Percentiles rank a stretch among this genome's conserved stretches.
These are phyloP conservation scores for Musa troglodytarum DNA, from an alignment of 176 grass and related monocot species.

Conservation along the genomic window DNA sequence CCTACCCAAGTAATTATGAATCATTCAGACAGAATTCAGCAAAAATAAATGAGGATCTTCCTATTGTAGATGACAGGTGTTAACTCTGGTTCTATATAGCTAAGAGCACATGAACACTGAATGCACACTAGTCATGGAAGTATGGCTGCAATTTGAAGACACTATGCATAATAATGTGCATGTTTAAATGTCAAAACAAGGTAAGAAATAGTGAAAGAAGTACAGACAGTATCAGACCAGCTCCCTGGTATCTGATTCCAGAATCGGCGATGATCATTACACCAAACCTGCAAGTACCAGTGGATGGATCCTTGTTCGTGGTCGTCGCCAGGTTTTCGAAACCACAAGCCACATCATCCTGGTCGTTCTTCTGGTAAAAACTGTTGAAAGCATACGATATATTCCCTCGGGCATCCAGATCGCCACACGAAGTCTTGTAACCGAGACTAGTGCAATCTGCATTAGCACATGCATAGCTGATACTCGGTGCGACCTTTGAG, in stretches of 20 bases:
- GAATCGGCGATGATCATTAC: slow-evolving; percentile 78
- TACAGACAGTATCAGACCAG: slow-evolving; percentile 28
- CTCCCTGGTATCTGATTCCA: slow-evolving; percentile 14
- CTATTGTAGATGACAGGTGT: too few relatives aligned
- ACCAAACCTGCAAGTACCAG: slow-evolving; percentile 69
- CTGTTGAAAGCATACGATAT: slow-evolving; percentile 89
- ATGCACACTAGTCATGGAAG: neutral
- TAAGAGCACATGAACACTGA: neutral
- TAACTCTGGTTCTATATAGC: neutral
- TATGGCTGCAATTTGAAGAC: neutral
- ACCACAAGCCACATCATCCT: slow-evolving; percentile 84
- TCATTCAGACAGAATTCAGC: too few relatives aligned
- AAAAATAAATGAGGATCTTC: too few relatives aligned
- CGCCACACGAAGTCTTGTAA: slow-evolving; percentile 75
- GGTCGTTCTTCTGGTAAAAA: slow-evolving; percentile 95
- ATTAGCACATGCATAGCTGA: slow-evolving; percentile 64
- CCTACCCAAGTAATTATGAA: too few relatives aligned
- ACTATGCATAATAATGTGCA: neutral
- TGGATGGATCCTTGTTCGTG: slow-evolving; percentile 74
- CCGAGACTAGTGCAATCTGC: slow-evolving; percentile 94
- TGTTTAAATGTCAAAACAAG: slow-evolving; percentile 10
- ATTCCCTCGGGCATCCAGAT: slow-evolving; percentile 59
- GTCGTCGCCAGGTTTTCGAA: slow-evolving; percentile 60
- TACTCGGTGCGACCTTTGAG: slow-evolving; percentile 35
- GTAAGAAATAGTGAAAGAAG: slow-evolving; percentile 34